Conservation (phyloP, 306 rosid species). For the Luffa acutangula region DNA sequence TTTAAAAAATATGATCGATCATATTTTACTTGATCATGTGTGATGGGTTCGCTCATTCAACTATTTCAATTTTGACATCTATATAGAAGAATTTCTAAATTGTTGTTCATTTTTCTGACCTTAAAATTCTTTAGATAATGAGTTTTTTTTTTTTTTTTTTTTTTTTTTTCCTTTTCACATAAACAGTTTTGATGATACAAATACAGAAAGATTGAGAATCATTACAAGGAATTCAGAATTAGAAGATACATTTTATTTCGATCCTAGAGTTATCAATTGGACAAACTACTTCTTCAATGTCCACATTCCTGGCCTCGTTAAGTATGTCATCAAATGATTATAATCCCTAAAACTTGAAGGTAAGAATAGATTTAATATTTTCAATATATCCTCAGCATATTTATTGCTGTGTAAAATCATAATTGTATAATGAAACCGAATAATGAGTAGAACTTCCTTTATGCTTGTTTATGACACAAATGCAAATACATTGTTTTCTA, state of each 20-base stretch:
- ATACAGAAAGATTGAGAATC: constrained; percentile 39
- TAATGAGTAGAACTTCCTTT: too few species aligned
- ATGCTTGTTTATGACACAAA: too few species aligned
- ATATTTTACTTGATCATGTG: too few species aligned
- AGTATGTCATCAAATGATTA: too few species aligned
- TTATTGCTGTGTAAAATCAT: not conserved
- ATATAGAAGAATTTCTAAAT: too few species aligned
- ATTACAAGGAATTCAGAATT: constrained; percentile 8
- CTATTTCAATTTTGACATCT: too few species aligned
- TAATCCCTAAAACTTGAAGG: not conserved
- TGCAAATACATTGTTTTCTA: too few species aligned
- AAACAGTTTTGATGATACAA: constrained; percentile 54
- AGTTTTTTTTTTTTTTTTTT: not conserved
- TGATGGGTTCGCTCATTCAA: too few species aligned
- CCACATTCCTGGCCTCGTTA: too few species aligned
- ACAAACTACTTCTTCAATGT: constrained; percentile 42
- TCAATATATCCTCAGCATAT: not conserved
- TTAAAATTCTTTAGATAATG: not conserved
- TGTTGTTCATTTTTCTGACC: not conserved
- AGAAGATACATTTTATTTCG: constrained; percentile 3
- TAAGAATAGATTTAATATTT: not conserved
- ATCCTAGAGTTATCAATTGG: constrained; percentile 55
- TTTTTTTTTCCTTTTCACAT: not conserved
- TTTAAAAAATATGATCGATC: too few species aligned
- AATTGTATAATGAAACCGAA: not conserved